These are phyloP conservation scores for Mimosa bimucronata DNA, from an alignment of 306 rosid genomes.

Conservation along the genomic window DNA sequence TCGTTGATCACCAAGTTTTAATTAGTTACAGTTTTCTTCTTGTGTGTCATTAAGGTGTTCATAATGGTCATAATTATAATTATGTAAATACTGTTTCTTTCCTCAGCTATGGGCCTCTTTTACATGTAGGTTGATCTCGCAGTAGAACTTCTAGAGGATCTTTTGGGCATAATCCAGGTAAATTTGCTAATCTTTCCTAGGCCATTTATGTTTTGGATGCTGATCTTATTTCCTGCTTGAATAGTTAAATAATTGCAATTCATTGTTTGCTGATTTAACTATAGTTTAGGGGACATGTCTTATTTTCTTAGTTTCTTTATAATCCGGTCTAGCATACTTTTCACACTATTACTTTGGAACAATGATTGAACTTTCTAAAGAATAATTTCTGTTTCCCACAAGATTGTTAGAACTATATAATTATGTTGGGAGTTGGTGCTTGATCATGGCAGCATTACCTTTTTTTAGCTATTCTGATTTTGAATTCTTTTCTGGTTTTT, in stretches of 20 bases:
- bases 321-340: constrained; percentile 1
- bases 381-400: not conserved
- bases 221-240: constrained; percentile 28
- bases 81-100: constrained; percentile 31
- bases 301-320: not conserved
- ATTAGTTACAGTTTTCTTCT: not conserved
- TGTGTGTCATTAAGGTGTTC: constrained; percentile 9
- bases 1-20: not conserved
- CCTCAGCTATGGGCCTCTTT: constrained; percentile 37
- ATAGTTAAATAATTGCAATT: constrained; percentile 15
- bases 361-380: not conserved
- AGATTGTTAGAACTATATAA: not conserved
- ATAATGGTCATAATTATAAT: constrained; percentile 6
- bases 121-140: constrained; percentile 79
- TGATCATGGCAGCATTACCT: not conserved
- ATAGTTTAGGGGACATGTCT: constrained; percentile 15
- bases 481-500: not conserved
- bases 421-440: not conserved
- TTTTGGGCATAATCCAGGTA: constrained; percentile 88
- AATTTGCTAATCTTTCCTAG: constrained; percentile 13
- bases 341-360: constrained; percentile 11
- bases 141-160: constrained; percentile 92
- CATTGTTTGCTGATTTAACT: constrained; percentile 7
- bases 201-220: not conserved
- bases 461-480: not conserved